These are phyloP conservation scores for Phytophthora sojae DNA, from an alignment of 352 stramenopile genomes.

Conservation along the genomic window DNA sequence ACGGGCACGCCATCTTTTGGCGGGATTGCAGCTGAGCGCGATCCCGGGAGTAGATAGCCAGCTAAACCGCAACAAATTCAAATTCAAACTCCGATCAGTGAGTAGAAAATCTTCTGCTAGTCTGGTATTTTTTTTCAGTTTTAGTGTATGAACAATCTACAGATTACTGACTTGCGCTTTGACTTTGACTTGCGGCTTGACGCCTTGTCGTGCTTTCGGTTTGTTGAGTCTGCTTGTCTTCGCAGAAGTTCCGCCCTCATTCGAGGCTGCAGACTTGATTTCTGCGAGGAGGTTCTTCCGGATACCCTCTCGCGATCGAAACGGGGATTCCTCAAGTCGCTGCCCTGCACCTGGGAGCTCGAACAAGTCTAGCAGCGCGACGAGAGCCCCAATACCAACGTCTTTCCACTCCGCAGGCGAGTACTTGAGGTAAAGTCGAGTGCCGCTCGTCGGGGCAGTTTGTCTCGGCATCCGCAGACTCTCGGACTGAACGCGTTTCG, in stretches of 20 bases:
- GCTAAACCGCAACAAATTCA: too few species aligned
- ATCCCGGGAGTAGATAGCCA: too few species aligned
- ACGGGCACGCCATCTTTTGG: too few species aligned
- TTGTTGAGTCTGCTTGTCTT: slow-evolving; percentile 22
- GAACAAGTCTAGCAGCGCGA: slow-evolving; percentile 72
- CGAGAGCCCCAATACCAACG: slow-evolving; percentile 66
- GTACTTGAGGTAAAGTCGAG: slow-evolving; percentile 71
- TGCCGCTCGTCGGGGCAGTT: slow-evolving; percentile 26
- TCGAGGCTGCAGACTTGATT: slow-evolving; percentile 35
- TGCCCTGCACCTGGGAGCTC: slow-evolving; percentile 46
- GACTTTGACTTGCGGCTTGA: slow-evolving; percentile 25
- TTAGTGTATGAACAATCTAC: not conserved
- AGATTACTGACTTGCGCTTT: slow-evolving; percentile 12
- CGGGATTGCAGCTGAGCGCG: too few species aligned
- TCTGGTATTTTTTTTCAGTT: too few species aligned
- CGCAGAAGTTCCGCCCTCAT: slow-evolving; percentile 2
- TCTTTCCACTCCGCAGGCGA: slow-evolving; percentile 70
- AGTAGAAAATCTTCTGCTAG: too few species aligned
- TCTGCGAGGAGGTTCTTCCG: slow-evolving; percentile 60
- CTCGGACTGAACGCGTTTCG: slow-evolving; percentile 13
- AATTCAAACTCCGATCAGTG: too few species aligned
- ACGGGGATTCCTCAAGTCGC: slow-evolving; percentile 50
- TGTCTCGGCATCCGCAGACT: slow-evolving; percentile 25
- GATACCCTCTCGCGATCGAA: slow-evolving; percentile 61
- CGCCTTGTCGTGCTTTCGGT: slow-evolving; percentile 14